A percentile compares a stretch with the other conserved stretches of the same genome.
Evolutionary conservation across 805 yeast species (phyloP).

Genomic region (Scheffersomyces spartinae): DNA sequence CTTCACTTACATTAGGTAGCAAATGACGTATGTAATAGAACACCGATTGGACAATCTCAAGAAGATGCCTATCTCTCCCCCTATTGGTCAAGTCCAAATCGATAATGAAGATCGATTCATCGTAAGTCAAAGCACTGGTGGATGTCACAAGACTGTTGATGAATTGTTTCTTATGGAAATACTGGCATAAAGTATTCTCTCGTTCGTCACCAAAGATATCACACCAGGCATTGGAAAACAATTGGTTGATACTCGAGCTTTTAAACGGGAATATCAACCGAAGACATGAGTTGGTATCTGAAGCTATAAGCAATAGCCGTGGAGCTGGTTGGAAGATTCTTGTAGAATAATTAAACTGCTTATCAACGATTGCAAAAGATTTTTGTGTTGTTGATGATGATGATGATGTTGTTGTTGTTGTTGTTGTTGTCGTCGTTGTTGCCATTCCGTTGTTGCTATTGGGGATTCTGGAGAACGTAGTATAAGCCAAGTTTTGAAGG

Average conservation of each 20-base stretch:
- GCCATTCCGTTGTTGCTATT: too few species aligned
- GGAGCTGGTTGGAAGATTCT: too few species aligned
- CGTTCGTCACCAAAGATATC: conserved; percentile 56
- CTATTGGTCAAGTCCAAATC: conserved; percentile 36
- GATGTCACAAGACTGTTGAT: conserved; percentile 31
- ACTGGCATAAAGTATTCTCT: conserved; percentile 33
- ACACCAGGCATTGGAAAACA: conserved; percentile 37
- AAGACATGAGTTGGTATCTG: too few species aligned
- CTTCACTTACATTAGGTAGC: conserved; percentile 5
- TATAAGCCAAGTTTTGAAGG: conserved; percentile 38
- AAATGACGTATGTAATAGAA: conserved; percentile 16
- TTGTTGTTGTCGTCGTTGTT: too few species aligned
- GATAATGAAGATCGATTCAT: conserved; percentile 31
- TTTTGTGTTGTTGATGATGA: conserved; percentile 1
- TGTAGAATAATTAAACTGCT: too few species aligned
- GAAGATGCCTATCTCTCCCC: conserved; percentile 32
- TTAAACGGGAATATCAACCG: too few species aligned
- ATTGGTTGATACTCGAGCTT: conserved; percentile 4
- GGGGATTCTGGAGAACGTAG: conserved; percentile 35
- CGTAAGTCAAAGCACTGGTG: conserved; percentile 22
- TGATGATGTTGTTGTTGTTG: too few species aligned
- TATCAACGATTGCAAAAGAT: too few species aligned
- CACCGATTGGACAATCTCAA: conserved; percentile 19
- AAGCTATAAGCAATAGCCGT: too few species aligned
- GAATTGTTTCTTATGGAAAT: conserved; percentile 20